Evolutionary conservation across 257 asterid genomes (phyloP).

Genomic region (Solanum medicagineum): DNA sequence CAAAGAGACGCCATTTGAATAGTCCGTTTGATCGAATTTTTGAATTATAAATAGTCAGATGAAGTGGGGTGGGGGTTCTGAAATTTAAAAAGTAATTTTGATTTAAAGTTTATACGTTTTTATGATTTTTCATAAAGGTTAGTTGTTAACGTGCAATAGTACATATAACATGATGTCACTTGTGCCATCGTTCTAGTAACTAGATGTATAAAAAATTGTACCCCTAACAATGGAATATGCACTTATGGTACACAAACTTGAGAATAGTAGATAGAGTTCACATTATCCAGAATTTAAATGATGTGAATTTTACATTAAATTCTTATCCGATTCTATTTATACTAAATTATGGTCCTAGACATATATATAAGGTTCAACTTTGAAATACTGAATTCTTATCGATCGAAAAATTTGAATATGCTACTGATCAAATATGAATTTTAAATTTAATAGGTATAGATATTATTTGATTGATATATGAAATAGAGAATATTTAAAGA

Average conservation of each 20-base stretch:
- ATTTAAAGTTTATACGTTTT: no score
- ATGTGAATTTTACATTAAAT: neutral
- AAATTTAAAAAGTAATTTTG: no score
- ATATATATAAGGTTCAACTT: neutral
- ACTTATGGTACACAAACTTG: neutral
- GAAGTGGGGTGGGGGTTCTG: neutral
- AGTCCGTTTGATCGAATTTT: neutral
- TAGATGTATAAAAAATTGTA: neutral
- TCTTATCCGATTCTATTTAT: neutral
- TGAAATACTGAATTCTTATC: no score
- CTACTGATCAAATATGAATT: neutral
- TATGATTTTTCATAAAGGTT: no score
- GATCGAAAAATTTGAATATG: no score
- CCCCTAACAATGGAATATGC: neutral
- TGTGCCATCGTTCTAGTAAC: neutral
- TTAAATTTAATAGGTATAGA: neutral
- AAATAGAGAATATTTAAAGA: neutral
- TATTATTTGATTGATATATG: neutral
- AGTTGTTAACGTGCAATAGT: neutral
- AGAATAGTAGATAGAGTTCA: neutral
- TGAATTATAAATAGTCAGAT: no score
- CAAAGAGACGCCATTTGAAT: neutral
- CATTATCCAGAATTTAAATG: neutral
- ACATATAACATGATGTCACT: constrained; percentile 10
- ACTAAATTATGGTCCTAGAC: neutral